These are phyloP conservation scores for Pisolithus tinctorius DNA, from an alignment of 768 basidiomycete species.

Conservation along the genomic window DNA sequence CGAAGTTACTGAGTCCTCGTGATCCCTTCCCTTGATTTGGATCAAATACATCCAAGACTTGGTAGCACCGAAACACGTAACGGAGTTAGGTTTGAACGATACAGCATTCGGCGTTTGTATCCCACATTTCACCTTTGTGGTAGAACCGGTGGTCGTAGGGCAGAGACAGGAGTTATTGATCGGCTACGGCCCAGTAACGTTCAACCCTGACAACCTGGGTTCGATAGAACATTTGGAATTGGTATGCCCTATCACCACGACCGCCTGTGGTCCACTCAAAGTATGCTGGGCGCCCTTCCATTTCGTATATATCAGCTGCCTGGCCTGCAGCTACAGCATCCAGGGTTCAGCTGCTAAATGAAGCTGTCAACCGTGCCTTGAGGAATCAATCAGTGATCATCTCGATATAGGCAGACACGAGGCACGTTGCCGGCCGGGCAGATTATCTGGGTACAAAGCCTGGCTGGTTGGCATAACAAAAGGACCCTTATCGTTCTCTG, in stretches of 20 bases:
- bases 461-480: constrained; percentile 4
- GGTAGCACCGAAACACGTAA: too few species aligned
- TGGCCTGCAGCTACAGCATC: too few species aligned
- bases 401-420: neutral
- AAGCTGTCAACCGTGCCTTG: neutral
- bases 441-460: neutral
- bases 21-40: too few species aligned
- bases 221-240: neutral
- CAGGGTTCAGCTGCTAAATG: neutral
- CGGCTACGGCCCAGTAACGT: too few species aligned
- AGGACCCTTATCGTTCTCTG: constrained; percentile 9
- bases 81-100: too few species aligned
- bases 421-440: neutral
- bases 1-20: too few species aligned
- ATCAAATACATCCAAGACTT: too few species aligned
- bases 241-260: neutral
- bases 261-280: too few species aligned
- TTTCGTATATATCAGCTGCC: neutral
- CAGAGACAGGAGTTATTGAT: too few species aligned
- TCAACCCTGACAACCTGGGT: neutral
- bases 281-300: neutral
- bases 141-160: too few species aligned
- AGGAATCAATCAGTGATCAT: neutral
- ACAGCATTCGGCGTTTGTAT: too few species aligned
- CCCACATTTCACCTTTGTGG: too few species aligned